These are phyloP conservation scores for Neopestalotiopsis clavispora DNA, from an alignment of 2,329 filamentous ascomycete genomes.

Conservation along the genomic window DNA sequence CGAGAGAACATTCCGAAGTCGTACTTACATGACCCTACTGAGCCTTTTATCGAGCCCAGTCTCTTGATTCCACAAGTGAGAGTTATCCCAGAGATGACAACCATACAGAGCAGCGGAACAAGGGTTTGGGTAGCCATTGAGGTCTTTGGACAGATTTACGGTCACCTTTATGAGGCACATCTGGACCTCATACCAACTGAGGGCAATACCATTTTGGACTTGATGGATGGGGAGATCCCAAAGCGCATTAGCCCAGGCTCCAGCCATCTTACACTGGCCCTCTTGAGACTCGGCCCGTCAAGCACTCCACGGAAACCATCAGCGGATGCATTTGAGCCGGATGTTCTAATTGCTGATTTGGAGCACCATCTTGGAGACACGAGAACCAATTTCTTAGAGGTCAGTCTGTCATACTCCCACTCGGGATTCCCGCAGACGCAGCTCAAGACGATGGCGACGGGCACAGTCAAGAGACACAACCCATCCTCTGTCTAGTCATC, in stretches of 20 bases:
- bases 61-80: constrained; percentile 48
- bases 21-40: constrained; percentile 34
- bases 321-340: constrained; percentile 48
- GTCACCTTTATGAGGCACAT: constrained; percentile 53
- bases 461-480: constrained; percentile 54
- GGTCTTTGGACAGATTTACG: constrained; percentile 50
- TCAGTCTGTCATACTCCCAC: constrained; percentile 60
- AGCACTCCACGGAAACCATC: constrained; percentile 18
- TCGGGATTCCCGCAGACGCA: constrained; percentile 60
- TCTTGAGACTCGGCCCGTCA: constrained; percentile 42
- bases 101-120: constrained; percentile 37
- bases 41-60: constrained; percentile 27
- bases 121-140: constrained; percentile 56
- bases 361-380: constrained; percentile 59
- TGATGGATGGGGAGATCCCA: constrained; percentile 41
- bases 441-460: constrained; percentile 57
- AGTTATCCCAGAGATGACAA: constrained; percentile 47
- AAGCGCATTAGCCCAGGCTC: constrained; percentile 50
- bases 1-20: constrained; percentile 27
- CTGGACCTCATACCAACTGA: constrained; percentile 49
- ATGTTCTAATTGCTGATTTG: constrained; percentile 63
- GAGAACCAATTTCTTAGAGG: constrained; percentile 53
- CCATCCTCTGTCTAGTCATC: constrained; percentile 57
- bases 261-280: constrained; percentile 53
- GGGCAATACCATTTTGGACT: constrained; percentile 48